Evolutionary conservation across 176 grass and related monocot species (phyloP).

Genomic region (Neostapfia colusana): DNA sequence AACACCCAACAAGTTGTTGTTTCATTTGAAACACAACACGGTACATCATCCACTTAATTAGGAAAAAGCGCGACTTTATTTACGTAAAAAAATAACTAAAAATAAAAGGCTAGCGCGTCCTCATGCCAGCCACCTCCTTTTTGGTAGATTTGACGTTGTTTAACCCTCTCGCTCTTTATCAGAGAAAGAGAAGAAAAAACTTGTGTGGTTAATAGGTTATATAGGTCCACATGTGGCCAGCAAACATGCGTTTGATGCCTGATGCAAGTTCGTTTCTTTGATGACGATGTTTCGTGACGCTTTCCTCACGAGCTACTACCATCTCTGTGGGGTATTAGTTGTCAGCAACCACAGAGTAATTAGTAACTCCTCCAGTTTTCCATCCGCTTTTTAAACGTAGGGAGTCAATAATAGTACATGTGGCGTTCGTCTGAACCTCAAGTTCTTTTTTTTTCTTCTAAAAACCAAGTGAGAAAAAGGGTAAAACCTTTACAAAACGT

Average conservation of each 20-base stretch:
- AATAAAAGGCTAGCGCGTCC: neutral
- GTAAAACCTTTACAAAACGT: neutral
- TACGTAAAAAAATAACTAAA: neutral
- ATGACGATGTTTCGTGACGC: neutral
- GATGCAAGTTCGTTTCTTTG: neutral
- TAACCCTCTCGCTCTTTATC: neutral
- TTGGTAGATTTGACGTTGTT: conserved; percentile 7
- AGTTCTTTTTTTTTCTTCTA: neutral
- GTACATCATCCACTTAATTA: neutral
- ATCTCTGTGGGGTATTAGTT: neutral
- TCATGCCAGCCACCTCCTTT: neutral
- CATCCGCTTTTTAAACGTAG: neutral
- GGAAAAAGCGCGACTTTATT: neutral
- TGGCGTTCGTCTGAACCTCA: neutral
- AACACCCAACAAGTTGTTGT: neutral
- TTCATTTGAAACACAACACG: neutral
- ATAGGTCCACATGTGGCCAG: neutral
- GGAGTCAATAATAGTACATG: neutral
- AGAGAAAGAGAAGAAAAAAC: neutral
- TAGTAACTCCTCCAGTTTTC: neutral
- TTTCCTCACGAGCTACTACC: neutral
- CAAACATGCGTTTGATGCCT: conserved; percentile 1
- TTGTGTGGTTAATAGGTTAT: neutral
- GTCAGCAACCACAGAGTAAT: neutral
- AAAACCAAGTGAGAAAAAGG: neutral